phyloP scores from a whole-genome alignment of 108 stramenopile species.

The Pseudonitzschia delicatissima region DNA sequence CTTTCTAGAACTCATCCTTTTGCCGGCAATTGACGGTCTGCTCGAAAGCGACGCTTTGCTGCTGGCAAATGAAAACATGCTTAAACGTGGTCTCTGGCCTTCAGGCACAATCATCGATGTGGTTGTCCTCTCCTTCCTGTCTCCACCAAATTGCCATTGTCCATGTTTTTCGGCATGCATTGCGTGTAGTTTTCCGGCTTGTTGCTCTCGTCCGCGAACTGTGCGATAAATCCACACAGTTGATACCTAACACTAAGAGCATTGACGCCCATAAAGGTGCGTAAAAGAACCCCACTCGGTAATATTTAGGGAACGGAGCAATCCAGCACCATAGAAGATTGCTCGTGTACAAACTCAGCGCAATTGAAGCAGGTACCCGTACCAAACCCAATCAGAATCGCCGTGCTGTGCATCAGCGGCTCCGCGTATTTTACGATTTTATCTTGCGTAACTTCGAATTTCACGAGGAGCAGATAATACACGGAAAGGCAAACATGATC shows the following conservation, averaged over 20 bases:
- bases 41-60: neutral
- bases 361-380: constrained; percentile 27
- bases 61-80: neutral
- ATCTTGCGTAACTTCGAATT: constrained; percentile 29
- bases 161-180: constrained; percentile 1
- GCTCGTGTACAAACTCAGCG: constrained; percentile 39
- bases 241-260: constrained; percentile 5
- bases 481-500: constrained; percentile 41
- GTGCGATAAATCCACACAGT: constrained; percentile 4
- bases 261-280: constrained; percentile 17
- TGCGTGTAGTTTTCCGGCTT: neutral
- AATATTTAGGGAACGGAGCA: constrained; percentile 36
- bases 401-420: constrained; percentile 30
- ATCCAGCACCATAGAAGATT: constrained; percentile 55
- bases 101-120: neutral
- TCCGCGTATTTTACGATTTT: constrained; percentile 27
- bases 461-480: constrained; percentile 47
- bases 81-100: neutral
- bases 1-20: neutral
- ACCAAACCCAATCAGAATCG: constrained; percentile 20
- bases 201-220: neutral
- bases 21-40: neutral
- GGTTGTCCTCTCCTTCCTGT: neutral
- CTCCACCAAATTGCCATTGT: neutral
- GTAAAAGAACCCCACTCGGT: constrained; percentile 28